Base-by-base conservation (phyloP, 177 flowering plant genomes). In the Vitis hybrid region DNA sequence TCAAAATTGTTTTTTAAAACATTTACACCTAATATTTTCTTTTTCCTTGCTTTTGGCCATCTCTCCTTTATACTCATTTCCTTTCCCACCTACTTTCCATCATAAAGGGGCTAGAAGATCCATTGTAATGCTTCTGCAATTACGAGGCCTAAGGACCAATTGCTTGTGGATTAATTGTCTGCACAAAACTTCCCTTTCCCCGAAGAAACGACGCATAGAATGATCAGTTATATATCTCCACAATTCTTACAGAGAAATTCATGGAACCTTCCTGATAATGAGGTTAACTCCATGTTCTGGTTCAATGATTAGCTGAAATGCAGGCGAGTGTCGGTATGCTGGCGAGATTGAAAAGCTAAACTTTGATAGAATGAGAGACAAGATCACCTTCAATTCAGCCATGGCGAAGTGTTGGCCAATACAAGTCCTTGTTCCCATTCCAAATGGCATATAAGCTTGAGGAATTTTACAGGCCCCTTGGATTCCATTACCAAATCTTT, bases 391-490 rank as follows among this genome's bases (percentile, higher is more conserved):
- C 64, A 87, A 50, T 48, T 87, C 86, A 0, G 66, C 69, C 79
- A 78, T 83, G 29, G 84, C 88, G 22, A 85, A 82, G 74, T 85
- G 50, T 48, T 85, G 88, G 11, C 90, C 88, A 3, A 59, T 65
- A 66, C 90, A 85, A 2, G 50, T 62, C 1, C 86, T 81, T 20
- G 78, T 14, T 2, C 90, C 90, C 1, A 63, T 3, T 4, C 90
- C 90, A 56, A 87, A 87, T 4, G 90, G 87, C 61, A 85, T 68
- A 58, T 85, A 85, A 52, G 82, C 82, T 15, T 81, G 84, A 14
- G 85, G 87, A 34, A 18, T 26, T 39, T 74, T 79, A 78, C 81
- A 78, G 18, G 88, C 86, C 13, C 73, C 78, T 2, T 71, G 45
- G 26, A 68, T 57, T 13, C 90, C 90, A 26, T 75, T 29, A 1